Percentiles rank a stretch among this genome's conserved stretches.
These are phyloP conservation scores for Globisporangium nagaii DNA, from an alignment of 352 stramenopile species.

Conservation along the genomic window DNA sequence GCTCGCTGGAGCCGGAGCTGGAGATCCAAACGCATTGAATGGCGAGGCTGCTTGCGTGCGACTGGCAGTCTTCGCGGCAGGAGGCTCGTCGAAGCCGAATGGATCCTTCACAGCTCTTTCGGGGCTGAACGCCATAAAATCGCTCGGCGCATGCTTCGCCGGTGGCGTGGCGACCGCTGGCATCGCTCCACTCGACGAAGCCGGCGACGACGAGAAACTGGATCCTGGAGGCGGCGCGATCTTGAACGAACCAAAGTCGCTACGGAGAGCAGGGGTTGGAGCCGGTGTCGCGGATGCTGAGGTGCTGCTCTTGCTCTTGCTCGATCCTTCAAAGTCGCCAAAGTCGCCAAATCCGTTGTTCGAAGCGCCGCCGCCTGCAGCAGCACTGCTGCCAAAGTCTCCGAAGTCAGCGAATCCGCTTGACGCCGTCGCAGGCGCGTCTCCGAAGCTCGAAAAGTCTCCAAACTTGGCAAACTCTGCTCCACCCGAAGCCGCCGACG, in stretches of 20 bases:
- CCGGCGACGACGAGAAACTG: conserved; percentile 33
- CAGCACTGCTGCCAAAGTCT: conserved; percentile 30
- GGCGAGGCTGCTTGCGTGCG: not conserved
- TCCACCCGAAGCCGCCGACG: conserved; percentile 13
- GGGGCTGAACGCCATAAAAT: conserved; percentile 69
- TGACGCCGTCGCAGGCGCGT: conserved; percentile 27
- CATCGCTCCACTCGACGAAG: conserved; percentile 7
- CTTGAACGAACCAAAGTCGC: conserved; percentile 65
- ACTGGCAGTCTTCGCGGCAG: conserved; percentile 15
- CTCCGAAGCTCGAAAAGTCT: conserved; percentile 73
- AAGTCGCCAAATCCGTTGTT: conserved; percentile 41
- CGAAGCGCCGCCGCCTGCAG: conserved; percentile 15
- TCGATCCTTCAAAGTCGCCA: conserved; percentile 37
- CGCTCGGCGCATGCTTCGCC: conserved; percentile 24
- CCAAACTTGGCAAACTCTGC: conserved; percentile 54
- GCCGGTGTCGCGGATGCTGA: conserved; percentile 19
- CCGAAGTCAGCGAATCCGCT: conserved; percentile 52
- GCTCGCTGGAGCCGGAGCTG: not conserved
- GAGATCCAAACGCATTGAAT: conserved; percentile 6
- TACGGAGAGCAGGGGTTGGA: conserved; percentile 21
- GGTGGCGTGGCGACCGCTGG: conserved; percentile 8
- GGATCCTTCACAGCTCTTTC: conserved; percentile 31
- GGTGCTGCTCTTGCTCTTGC: conserved; percentile 7
- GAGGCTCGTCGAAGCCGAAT: conserved; percentile 45
- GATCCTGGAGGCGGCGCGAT: conserved; percentile 53